Conservation (phyloP, 129 eudicot species). For the Saposhnikovia divaricata region DNA sequence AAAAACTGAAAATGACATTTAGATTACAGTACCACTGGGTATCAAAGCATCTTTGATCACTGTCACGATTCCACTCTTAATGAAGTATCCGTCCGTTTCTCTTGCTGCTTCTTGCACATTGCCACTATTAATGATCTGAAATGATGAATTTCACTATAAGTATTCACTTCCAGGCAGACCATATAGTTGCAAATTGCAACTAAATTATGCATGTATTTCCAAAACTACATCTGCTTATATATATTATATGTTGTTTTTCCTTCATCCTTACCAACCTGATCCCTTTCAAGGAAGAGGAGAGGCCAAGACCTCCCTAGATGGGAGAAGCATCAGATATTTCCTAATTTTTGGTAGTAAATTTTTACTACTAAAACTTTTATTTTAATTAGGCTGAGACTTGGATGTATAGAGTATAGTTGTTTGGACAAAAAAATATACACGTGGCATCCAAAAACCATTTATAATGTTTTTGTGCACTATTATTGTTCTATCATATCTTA, state of each 20-base stretch:
- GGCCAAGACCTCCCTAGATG: background rate
- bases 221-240: background rate
- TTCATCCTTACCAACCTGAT: background rate
- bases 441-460: background rate
- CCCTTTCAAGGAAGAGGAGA: background rate
- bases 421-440: background rate
- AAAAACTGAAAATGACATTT: constrained; percentile 13
- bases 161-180: background rate
- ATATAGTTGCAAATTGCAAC: background rate
- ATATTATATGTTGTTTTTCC: background rate
- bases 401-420: background rate
- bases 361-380: background rate
- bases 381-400: background rate
- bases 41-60: constrained; percentile 84
- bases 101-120: constrained; percentile 96
- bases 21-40: constrained; percentile 78
- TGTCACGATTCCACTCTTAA: constrained; percentile 91
- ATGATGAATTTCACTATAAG: background rate
- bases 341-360: background rate
- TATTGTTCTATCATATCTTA: background rate
- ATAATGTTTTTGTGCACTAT: no score
- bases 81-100: constrained; percentile 93
- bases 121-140: constrained; percentile 67
- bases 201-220: background rate
- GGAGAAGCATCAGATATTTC: background rate